A percentile compares a stretch with the other conserved stretches of the same genome.
These are phyloP conservation scores for Acacia pycnantha DNA, from an alignment of 331 rosid genomes.

Conservation along the genomic window DNA sequence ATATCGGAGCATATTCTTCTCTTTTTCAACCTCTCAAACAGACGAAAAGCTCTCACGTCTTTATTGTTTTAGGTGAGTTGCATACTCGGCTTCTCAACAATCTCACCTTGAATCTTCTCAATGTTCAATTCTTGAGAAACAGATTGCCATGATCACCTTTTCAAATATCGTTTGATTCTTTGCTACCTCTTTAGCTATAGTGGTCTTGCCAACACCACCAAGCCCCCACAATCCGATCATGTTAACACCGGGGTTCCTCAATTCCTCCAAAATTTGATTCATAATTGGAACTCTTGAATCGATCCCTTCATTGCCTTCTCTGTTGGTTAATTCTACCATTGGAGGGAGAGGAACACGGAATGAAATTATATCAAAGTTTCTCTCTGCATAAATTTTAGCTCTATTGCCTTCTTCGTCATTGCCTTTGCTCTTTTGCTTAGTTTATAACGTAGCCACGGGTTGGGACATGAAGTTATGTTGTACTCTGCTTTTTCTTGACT, in stretches of 20 bases:
- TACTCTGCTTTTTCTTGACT: too few species aligned
- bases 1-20: neutral
- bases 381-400: neutral
- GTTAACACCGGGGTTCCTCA: neutral
- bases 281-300: neutral
- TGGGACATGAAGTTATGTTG: too few species aligned
- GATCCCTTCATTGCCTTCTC: neutral
- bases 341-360: neutral
- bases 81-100: slow-evolving; percentile 23
- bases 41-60: neutral
- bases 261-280: neutral
- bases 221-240: slow-evolving; percentile 24
- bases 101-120: slow-evolving; percentile 21
- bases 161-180: too few species aligned
- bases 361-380: neutral
- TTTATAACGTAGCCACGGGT: neutral
- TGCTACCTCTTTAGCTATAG: too few species aligned
- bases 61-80: neutral
- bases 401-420: neutral
- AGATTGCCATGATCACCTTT: too few species aligned
- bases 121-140: too few species aligned
- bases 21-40: neutral
- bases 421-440: neutral
- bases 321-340: neutral
- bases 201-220: slow-evolving; percentile 31